Evolutionary conservation across 805 yeast species (phyloP).

Genomic region (Diddensiella santjacobensis): DNA sequence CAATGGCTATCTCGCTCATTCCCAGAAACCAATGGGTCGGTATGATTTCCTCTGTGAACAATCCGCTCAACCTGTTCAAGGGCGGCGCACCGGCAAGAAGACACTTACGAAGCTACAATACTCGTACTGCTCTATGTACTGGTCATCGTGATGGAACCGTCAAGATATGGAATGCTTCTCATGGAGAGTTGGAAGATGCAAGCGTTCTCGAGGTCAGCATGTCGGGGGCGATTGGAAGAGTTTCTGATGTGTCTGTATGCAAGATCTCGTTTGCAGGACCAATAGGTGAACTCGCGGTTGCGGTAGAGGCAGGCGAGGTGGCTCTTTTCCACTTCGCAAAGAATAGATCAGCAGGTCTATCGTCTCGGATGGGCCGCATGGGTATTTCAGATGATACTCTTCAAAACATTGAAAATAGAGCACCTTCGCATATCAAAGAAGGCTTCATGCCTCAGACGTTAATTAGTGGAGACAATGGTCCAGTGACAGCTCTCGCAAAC

Average conservation of each 20-base stretch:
- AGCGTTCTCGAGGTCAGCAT: constrained; percentile 59
- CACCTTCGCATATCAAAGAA: constrained; percentile 47
- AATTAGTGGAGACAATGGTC: constrained; percentile 43
- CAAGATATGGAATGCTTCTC: constrained; percentile 76
- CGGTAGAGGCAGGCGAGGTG: constrained; percentile 67
- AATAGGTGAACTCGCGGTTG: constrained; percentile 69
- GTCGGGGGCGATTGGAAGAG: constrained; percentile 44
- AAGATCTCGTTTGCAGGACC: constrained; percentile 73
- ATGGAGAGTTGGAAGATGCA: constrained; percentile 61
- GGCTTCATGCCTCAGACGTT: constrained; percentile 60
- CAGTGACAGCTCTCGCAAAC: constrained; percentile 58
- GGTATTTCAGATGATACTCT: constrained; percentile 10
- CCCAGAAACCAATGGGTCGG: constrained; percentile 73
- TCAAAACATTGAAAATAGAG: constrained; percentile 49
- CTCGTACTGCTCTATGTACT: constrained; percentile 61
- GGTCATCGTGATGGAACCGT: constrained; percentile 84
- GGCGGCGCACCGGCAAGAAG: constrained; percentile 76
- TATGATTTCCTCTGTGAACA: constrained; percentile 50
- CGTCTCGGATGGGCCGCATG: constrained; percentile 24
- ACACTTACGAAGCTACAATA: constrained; percentile 45
- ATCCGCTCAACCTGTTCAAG: constrained; percentile 47
- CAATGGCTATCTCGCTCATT: constrained; percentile 51
- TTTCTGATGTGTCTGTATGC: constrained; percentile 43
- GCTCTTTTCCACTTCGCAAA: constrained; percentile 67
- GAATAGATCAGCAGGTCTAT: constrained; percentile 36